A percentile compares a stretch with the other conserved stretches of the same genome.
phyloP scores from a whole-genome alignment of 177 flowering plant genomes.

The Tripterygium wilfordii region DNA sequence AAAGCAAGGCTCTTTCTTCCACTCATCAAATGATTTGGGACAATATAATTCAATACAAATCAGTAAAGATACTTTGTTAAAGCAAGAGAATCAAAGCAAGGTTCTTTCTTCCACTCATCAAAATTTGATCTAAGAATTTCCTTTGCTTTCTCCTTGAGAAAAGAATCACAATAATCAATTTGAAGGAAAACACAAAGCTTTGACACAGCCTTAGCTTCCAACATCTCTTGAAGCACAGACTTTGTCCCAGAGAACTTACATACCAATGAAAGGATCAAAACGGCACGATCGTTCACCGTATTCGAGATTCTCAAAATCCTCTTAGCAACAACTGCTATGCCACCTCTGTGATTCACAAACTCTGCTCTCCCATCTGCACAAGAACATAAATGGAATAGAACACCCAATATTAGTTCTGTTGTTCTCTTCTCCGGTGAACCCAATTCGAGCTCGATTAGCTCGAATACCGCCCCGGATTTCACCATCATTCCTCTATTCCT shows the following conservation, averaged over 20 bases:
- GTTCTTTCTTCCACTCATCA: constrained; percentile 36
- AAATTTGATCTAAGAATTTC: constrained; percentile 34
- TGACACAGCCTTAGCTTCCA: constrained; percentile 33
- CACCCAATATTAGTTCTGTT: constrained; percentile 26
- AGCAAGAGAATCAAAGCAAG: constrained; percentile 17
- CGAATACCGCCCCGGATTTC: constrained; percentile 24
- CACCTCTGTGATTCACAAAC: constrained; percentile 31
- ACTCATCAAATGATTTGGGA: constrained; percentile 22
- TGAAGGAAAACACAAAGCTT: constrained; percentile 52
- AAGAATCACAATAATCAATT: constrained; percentile 9
- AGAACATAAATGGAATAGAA: constrained; percentile 32
- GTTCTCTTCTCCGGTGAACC: constrained; percentile 18
- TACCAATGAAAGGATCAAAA: constrained; percentile 25
- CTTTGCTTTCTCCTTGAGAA: constrained; percentile 37
- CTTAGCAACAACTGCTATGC: constrained; percentile 33
- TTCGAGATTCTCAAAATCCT: constrained; percentile 32
- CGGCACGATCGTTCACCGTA: constrained; percentile 24
- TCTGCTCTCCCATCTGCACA: constrained; percentile 44
- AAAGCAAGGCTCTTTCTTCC: constrained; percentile 39
- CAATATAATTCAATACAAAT: no score
- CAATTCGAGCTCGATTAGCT: constrained; percentile 36
- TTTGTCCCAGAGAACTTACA: constrained; percentile 21
- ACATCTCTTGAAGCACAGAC: constrained; percentile 42
- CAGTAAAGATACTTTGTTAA: neutral
- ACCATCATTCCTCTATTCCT: constrained; percentile 28